Evolutionary conservation across 176 grass and related monocot species (phyloP).

Genomic region (Urochloa ruziziensis): DNA sequence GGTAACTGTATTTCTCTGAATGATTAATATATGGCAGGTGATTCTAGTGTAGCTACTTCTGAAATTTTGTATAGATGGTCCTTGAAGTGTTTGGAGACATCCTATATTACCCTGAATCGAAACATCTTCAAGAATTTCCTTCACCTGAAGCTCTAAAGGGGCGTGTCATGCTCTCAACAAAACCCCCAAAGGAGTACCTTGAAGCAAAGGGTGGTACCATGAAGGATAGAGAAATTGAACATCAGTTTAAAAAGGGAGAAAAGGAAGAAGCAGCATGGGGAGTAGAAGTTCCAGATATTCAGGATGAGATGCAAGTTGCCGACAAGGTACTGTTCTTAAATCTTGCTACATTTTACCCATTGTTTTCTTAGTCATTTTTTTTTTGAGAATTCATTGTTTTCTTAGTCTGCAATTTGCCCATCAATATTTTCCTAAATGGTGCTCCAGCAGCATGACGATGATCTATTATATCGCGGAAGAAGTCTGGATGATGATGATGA

Average conservation of each 20-base stretch:
- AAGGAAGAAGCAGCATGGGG: conserved; percentile 73
- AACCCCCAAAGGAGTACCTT: conserved; percentile 92
- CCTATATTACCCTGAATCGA: conserved; percentile 81
- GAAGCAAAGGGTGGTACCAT: conserved; percentile 50
- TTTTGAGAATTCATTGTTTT: too few relatives aligned
- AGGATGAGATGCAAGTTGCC: conserved; percentile 50
- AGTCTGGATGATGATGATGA: conserved; percentile 38
- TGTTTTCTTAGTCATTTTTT: conserved; percentile 13
- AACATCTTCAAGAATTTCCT: conserved; percentile 83
- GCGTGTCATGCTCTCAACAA: conserved; percentile 84
- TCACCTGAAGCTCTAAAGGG: conserved; percentile 81
- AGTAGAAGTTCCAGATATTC: conserved; percentile 72
- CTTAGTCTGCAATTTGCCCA: not conserved
- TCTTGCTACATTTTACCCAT: not conserved
- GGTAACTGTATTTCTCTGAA: conserved; percentile 58
- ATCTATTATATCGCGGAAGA: conserved; percentile 33
- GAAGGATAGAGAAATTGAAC: conserved; percentile 46
- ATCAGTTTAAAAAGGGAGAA: conserved; percentile 39
- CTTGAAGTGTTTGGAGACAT: conserved; percentile 81
- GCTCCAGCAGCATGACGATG: conserved; percentile 45
- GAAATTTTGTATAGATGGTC: conserved; percentile 78
- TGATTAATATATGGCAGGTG: conserved; percentile 19
- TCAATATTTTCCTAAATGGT: conserved; percentile 16
- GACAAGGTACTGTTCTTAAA: conserved; percentile 41
- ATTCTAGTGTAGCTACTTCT: conserved; percentile 47